Evolutionary conservation across 208 protist genomes (phyloP), one percentile per base, ranked within the genome.

Genomic region (Leishmania martiniquensis): DNA sequence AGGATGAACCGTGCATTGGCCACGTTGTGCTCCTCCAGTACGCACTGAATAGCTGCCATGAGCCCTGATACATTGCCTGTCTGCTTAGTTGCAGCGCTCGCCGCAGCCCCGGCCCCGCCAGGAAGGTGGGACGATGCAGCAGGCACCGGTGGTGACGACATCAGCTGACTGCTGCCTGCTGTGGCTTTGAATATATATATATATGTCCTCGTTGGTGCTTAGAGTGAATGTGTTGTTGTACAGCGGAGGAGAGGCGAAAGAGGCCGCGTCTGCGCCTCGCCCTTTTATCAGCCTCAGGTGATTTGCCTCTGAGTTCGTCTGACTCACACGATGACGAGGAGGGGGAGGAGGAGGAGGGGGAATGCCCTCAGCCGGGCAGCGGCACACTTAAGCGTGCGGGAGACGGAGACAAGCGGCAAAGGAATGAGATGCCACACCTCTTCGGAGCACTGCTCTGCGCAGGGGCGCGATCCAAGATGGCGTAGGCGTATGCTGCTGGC

Each of bases 41-140:
- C 82, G 5, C 87, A 54, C 65, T 91, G 86, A 77, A 95, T 89
- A 39, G 86, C 81, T 2, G 71, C 73, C 69, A 89, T 82, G 68
- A 94, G 57, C 20, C 69, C 80, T 12, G 80, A 62, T 37, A 78
- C 75, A 54, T 77, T 45, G 32, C 37, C 72, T 47, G 42, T 42
- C 7, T 65, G 51, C 22, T 45, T 51, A 22, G 75, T 17, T 69
- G 65, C 39, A 44, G 65, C 7, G 20, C 1, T 15, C 42, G 68
- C 10, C 29, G 65, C 45, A 55, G 9, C 17, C 1, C 68, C 32
- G 3, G 72, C 44, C 29, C 37, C 47, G 12, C 29, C 47, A 47
- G 45, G 44, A 17, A 55, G 2, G 17, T 3, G 22, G 37, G 72
- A 37, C 22, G 44, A n/a, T 7, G 54, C 47, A 32, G 45, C 12